Evolutionary conservation across 139 green algal species (phyloP).

Genomic region (Chlamydomonas sp.): DNA sequence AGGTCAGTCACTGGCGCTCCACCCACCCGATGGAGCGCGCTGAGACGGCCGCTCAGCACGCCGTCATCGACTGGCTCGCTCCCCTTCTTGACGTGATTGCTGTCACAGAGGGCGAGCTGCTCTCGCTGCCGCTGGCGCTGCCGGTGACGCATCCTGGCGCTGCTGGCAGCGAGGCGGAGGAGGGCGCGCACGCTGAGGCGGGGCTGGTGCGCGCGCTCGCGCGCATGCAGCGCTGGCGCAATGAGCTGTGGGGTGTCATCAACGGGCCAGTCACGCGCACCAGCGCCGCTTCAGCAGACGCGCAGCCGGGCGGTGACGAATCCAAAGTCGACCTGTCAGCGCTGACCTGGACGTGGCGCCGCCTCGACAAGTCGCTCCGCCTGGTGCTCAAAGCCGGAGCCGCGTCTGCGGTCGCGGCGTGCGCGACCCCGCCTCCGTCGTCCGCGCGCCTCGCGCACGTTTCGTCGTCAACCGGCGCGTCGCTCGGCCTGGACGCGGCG

Average conservation of each 20-base stretch:
- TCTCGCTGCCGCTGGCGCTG: constrained; percentile 8
- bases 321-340: constrained; percentile 43
- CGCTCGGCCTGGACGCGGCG: constrained; percentile 25
- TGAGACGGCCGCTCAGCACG: constrained; percentile 37
- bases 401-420: background rate
- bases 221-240: constrained; percentile 39
- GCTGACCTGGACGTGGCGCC: constrained; percentile 53
- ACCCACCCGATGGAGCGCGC: constrained; percentile 40
- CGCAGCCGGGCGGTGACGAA: constrained; percentile 10
- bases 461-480: constrained; percentile 15
- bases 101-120: constrained; percentile 34
- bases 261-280: constrained; percentile 30
- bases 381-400: constrained; percentile 13
- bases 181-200: background rate
- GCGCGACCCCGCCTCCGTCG: background rate
- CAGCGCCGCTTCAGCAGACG: background rate
- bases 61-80: constrained; percentile 47
- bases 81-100: constrained; percentile 32
- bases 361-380: constrained; percentile 36
- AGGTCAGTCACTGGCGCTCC: constrained; percentile 52
- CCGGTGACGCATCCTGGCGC: background rate
- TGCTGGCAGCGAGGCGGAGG: background rate
- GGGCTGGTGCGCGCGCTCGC: background rate
- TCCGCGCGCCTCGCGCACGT: constrained; percentile 16
- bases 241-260: constrained; percentile 32